A percentile compares a stretch with the other conserved stretches of the same genome.
phyloP scores from a whole-genome alignment of 768 basidiomycete species.

The Mycena rebaudengoi region DNA sequence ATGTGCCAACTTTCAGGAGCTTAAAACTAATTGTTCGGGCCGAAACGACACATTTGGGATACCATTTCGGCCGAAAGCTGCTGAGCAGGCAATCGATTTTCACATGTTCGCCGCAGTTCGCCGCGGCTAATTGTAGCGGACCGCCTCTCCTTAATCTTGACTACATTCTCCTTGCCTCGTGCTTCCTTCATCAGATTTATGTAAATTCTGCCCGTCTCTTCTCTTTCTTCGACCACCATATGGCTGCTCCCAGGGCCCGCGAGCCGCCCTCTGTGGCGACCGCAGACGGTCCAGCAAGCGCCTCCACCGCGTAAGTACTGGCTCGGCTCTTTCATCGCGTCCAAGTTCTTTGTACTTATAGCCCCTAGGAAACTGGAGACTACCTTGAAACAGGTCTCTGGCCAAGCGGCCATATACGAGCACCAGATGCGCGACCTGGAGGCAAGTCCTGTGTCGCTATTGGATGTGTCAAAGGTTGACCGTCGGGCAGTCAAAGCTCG shows the following conservation, averaged over 20 bases:
- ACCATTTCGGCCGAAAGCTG: no score
- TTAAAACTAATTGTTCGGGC: no score
- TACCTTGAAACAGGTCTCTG: constrained; percentile 54
- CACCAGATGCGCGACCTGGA: constrained; percentile 69
- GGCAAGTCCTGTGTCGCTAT: constrained; percentile 40
- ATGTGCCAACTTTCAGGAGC: no score
- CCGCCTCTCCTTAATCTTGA: no score
- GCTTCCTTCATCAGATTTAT: constrained; percentile 17
- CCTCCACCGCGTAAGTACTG: constrained; percentile 9
- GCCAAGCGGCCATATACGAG: constrained; percentile 59
- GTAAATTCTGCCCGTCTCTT: not conserved
- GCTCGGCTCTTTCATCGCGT: not conserved
- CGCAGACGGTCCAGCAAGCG: constrained; percentile 24
- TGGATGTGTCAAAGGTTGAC: not conserved
- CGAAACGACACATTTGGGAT: no score
- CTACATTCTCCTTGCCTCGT: constrained; percentile 18
- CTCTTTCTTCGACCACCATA: constrained; percentile 7
- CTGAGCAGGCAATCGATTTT: no score
- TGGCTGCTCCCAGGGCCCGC: constrained; percentile 18
- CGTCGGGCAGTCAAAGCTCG: constrained; percentile 61
- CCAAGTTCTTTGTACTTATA: not conserved
- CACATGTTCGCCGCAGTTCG: no score
- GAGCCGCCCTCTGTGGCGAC: not conserved
- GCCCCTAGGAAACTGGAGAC: constrained; percentile 54
- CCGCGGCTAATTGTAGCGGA: no score